Base-by-base conservation (phyloP, 441 rosid species). In the Euphorbia celastroides region DNA sequence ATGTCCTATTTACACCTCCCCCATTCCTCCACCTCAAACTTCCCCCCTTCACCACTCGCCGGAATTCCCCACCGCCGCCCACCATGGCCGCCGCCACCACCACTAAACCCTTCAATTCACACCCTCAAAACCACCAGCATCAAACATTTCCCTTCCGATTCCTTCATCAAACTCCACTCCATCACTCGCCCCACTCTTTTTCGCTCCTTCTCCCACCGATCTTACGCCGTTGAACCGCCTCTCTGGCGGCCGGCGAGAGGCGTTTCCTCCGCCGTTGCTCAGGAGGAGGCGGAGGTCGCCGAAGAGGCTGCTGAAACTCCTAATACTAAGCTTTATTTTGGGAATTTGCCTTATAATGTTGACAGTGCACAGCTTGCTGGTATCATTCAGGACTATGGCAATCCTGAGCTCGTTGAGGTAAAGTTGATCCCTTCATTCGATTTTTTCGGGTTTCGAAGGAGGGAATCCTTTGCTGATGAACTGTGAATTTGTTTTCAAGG, bases 291-390 rank as follows among this genome's bases (percentile, higher is more conserved):
- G 32, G 70, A 57, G 64, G 65, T n/a, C 7, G 70, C 13, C 46
- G 64, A 11, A 16, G 71, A 20, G 28, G 73, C 68, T 51, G 69
- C 62, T 51, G 61, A 20, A 59, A 61, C 25, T 14, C 34, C 34
- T n/a, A 87, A 72, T 60, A 90, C 97, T 25, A 93, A 90, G 81
- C 90, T 93, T 64, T 93, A 89, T 80, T 84, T 90, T 64, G 98
- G 98, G 58, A 93, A 93, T 72, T 78, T 93, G 74, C 97, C 97
- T 59, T 93, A 83, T 59, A 90, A 84, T 62, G 85, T 93, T 54
- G 98, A 93, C 48, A 90, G 97, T 75, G 86, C 97, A 1, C 87
- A 88, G 68, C 83, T 93, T 22, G 96, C 98, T 72, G 93, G 83
- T 0, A 84, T 90, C 44, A 88, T 90, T 41, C 97, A 88, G 70